These are phyloP conservation scores for Backusella mclennaniae DNA, from an alignment of 192 early-diverging fungal genomes.

Conservation along the genomic window DNA sequence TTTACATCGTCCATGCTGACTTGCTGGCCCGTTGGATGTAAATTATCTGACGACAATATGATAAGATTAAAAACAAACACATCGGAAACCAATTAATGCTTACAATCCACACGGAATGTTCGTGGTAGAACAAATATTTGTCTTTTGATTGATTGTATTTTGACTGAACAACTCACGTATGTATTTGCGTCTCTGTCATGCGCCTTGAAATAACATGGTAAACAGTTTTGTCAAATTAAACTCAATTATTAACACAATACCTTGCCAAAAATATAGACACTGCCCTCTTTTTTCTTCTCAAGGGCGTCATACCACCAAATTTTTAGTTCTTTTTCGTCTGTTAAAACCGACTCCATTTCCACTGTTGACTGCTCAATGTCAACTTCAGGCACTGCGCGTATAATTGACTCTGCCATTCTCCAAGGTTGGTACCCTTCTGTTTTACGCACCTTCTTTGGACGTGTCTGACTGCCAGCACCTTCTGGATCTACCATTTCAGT, in stretches of 20 bases:
- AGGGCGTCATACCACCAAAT: slow-evolving; percentile 90
- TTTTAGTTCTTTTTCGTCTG: neutral
- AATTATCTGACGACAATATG: slow-evolving; percentile 19
- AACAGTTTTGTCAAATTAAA: neutral
- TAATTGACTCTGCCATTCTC: neutral
- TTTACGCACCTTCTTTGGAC: neutral
- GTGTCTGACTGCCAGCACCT: neutral
- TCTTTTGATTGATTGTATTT: slow-evolving; percentile 74
- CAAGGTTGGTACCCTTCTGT: neutral
- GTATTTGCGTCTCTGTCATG: slow-evolving; percentile 43
- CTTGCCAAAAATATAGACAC: slow-evolving; percentile 93
- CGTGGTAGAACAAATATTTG: slow-evolving; percentile 93
- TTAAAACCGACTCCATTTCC: neutral
- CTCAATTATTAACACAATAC: neutral
- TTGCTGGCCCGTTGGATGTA: slow-evolving; percentile 52
- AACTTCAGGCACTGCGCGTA: neutral
- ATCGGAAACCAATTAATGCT: neutral
- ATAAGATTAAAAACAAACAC: neutral
- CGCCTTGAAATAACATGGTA: slow-evolving; percentile 17
- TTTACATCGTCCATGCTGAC: slow-evolving; percentile 72
- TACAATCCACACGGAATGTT: slow-evolving; percentile 42
- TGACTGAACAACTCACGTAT: slow-evolving; percentile 80
- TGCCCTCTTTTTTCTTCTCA: slow-evolving; percentile 67
- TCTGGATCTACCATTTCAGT: neutral
- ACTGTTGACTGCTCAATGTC: neutral